A percentile compares a stretch with the other conserved stretches of the same genome.
phyloP scores from a whole-genome alignment of 2,329 filamentous ascomycete genomes.

The Nothophoma quercina region DNA sequence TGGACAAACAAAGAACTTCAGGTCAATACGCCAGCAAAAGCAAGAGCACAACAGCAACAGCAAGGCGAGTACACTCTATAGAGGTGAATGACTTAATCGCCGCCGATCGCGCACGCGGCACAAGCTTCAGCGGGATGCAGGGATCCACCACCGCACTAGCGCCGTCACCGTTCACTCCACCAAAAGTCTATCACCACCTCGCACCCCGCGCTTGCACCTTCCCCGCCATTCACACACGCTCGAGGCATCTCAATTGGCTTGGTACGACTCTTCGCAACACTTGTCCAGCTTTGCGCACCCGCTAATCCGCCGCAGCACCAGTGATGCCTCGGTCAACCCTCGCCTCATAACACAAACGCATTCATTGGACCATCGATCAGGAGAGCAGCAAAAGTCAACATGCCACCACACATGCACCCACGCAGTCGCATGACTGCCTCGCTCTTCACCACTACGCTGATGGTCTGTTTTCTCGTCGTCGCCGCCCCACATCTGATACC shows the following conservation, averaged over 20 bases:
- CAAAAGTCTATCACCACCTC: slow-evolving; percentile 38
- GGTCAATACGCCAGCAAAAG: too few species aligned
- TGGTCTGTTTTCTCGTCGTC: slow-evolving; percentile 91
- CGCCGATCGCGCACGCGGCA: not conserved
- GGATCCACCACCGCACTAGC: slow-evolving; percentile 20
- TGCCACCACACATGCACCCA: slow-evolving; percentile 88
- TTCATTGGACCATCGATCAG: slow-evolving; percentile 5
- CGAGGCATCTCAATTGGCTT: slow-evolving; percentile 44
- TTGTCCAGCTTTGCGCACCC: not conserved
- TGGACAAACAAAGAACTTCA: too few species aligned
- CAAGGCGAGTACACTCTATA: too few species aligned
- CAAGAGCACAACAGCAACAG: too few species aligned
- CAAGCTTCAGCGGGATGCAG: slow-evolving; percentile 24
- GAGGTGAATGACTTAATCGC: not conserved
- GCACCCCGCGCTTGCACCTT: slow-evolving; percentile 15
- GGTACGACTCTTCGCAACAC: slow-evolving; percentile 17
- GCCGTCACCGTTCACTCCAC: slow-evolving; percentile 19
- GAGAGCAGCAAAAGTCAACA: slow-evolving; percentile 48
- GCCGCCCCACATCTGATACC: slow-evolving; percentile 88
- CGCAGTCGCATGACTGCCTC: slow-evolving; percentile 92
- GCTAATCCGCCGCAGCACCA: slow-evolving; percentile 30
- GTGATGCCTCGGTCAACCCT: slow-evolving; percentile 39
- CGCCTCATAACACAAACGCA: slow-evolving; percentile 12
- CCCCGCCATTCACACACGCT: slow-evolving; percentile 16
- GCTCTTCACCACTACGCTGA: slow-evolving; percentile 91